phyloP scores from a whole-genome alignment of 2,329 filamentous ascomycete genomes.

The Fusarium guadeloupense region DNA sequence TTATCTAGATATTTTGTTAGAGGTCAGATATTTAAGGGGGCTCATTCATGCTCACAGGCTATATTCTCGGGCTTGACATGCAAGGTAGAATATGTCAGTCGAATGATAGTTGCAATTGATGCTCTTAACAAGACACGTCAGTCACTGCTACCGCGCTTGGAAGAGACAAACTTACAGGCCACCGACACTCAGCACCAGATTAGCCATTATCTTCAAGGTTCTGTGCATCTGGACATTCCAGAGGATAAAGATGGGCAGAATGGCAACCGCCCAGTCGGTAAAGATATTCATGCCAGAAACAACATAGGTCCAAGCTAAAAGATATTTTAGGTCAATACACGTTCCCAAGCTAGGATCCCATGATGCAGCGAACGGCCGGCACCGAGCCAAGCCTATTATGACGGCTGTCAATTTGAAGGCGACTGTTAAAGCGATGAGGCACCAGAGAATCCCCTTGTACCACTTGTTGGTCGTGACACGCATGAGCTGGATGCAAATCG shows the following conservation, averaged over 20 bases:
- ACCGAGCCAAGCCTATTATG: constrained; percentile 6
- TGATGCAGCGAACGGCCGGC: neutral
- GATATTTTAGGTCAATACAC: constrained; percentile 1
- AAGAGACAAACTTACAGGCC: constrained; percentile 11
- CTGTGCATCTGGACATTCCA: constrained; percentile 13
- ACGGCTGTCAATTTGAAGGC: neutral
- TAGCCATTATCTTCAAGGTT: constrained; percentile 2
- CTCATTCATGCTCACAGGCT: too few species aligned
- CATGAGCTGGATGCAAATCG: constrained; percentile 15
- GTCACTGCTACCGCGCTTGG: too few species aligned
- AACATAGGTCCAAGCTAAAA: constrained; percentile 9
- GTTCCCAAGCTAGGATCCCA: constrained; percentile 9
- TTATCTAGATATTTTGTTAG: too few species aligned
- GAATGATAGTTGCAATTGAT: too few species aligned
- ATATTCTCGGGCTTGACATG: too few species aligned
- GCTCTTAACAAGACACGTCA: too few species aligned
- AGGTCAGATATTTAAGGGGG: too few species aligned
- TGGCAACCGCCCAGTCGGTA: constrained; percentile 11
- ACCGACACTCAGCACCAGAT: constrained; percentile 7
- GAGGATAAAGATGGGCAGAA: constrained; percentile 6
- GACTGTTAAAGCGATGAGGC: too few species aligned
- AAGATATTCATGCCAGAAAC: constrained; percentile 16
- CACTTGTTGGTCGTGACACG: constrained; percentile 1
- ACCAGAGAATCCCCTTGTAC: neutral
- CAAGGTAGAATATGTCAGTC: too few species aligned